These are phyloP conservation scores for Malus orientalis DNA, from an alignment of 306 rosid species.

Conservation along the genomic window DNA sequence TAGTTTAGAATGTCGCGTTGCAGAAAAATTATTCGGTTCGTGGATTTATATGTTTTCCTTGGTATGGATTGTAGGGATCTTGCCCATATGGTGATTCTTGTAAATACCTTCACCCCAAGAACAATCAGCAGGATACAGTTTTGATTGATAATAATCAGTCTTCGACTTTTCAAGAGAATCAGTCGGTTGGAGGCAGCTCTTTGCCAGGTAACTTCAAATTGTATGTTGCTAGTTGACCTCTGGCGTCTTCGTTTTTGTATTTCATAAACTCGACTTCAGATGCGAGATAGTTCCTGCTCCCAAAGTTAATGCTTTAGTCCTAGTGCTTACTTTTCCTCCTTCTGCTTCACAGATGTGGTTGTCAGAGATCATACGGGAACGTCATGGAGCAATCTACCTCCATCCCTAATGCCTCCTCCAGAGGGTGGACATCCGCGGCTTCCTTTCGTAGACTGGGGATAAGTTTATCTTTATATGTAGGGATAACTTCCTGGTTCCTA, in stretches of 20 bases:
- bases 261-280: too few species aligned
- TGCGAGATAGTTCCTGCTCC: too few species aligned
- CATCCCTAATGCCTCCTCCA: slow-evolving; percentile 63
- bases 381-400: slow-evolving; percentile 67
- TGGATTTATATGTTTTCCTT: neutral
- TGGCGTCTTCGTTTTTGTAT: neutral
- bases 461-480: neutral
- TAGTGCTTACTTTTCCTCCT: neutral
- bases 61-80: slow-evolving; percentile 28
- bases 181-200: slow-evolving; percentile 14
- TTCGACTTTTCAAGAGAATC: slow-evolving; percentile 19
- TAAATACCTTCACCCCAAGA: slow-evolving; percentile 61
- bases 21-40: neutral
- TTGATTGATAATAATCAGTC: slow-evolving; percentile 21
- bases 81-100: slow-evolving; percentile 75
- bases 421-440: slow-evolving; percentile 48
- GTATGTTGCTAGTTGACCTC: neutral
- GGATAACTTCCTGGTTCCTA: too few species aligned
- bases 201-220: slow-evolving; percentile 27
- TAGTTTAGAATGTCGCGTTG: neutral
- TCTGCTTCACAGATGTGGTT: slow-evolving; percentile 36
- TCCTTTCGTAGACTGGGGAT: slow-evolving; percentile 68
- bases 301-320: neutral
- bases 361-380: slow-evolving; percentile 37
- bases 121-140: slow-evolving; percentile 23